Conservation (phyloP, 768 basidiomycete species). For the Leccinum fibrillosum region DNA sequence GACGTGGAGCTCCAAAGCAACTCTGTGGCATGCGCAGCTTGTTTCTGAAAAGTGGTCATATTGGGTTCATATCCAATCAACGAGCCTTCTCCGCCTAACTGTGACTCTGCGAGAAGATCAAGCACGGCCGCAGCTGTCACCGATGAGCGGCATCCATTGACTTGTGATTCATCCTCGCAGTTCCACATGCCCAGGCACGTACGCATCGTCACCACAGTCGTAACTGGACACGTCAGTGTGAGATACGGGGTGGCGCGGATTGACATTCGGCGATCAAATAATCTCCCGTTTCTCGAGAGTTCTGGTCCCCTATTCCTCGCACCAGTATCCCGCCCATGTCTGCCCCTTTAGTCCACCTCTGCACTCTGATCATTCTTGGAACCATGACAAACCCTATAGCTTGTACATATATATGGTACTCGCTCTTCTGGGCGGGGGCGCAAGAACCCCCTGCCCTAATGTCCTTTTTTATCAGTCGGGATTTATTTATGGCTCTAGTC, state of each 20-base stretch:
- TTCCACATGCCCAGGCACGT: background rate
- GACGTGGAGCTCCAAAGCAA: background rate
- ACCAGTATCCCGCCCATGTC: background rate
- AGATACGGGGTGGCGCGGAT: background rate
- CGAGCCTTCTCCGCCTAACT: background rate
- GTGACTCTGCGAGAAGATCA: background rate
- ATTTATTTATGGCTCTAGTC: background rate
- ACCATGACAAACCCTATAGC: background rate
- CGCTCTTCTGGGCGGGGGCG: background rate
- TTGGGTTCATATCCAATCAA: background rate
- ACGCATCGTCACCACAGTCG: background rate
- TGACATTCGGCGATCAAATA: background rate
- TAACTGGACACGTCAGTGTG: background rate
- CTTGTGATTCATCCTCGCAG: background rate
- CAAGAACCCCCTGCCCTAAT: background rate
- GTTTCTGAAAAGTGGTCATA: background rate
- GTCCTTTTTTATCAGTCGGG: background rate
- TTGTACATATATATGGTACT: background rate
- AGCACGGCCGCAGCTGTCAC: background rate
- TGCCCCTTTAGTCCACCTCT: background rate
- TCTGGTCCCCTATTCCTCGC: background rate
- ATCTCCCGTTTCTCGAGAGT: background rate
- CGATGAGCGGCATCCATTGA: background rate
- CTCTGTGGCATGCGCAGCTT: background rate
- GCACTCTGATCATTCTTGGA: background rate